A percentile compares a stretch with the other conserved stretches of the same genome.
These are phyloP conservation scores for Candida sp. DNA, from an alignment of 1,139 yeast genomes.

Conservation along the genomic window DNA sequence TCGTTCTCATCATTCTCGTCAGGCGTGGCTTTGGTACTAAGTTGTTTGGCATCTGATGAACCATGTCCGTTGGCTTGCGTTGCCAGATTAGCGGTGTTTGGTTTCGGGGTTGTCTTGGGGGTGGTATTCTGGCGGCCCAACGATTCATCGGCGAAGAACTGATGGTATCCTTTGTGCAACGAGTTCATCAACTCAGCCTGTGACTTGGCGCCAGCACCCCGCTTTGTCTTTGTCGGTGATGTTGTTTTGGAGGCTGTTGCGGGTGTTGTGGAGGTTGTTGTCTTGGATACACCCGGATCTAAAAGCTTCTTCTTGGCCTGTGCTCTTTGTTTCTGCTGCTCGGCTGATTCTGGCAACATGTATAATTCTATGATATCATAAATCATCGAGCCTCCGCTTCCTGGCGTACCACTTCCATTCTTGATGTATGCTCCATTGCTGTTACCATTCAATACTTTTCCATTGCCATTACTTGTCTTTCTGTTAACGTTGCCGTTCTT, in stretches of 20 bases:
- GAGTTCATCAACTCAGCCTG: constrained; percentile 9
- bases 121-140: background rate
- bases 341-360: constrained; percentile 8
- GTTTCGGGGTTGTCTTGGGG: background rate
- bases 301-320: background rate
- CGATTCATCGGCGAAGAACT: constrained; percentile 8
- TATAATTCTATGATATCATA: constrained; percentile 13
- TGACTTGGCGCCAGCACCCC: background rate
- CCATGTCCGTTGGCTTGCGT: background rate
- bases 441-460: background rate
- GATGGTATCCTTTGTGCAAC: constrained; percentile 13
- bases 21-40: no score
- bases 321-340: background rate
- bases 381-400: constrained; percentile 10
- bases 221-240: background rate
- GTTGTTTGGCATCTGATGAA: no score
- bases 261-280: no score
- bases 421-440: background rate
- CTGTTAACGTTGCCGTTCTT: background rate
- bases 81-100: background rate
- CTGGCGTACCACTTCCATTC: background rate
- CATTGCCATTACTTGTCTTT: background rate
- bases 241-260: background rate
- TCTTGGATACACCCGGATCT: background rate
- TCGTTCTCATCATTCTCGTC: background rate